Conservation (phyloP, 2,329 filamentous ascomycete genomes). For the Ramularia endophylla region DNA sequence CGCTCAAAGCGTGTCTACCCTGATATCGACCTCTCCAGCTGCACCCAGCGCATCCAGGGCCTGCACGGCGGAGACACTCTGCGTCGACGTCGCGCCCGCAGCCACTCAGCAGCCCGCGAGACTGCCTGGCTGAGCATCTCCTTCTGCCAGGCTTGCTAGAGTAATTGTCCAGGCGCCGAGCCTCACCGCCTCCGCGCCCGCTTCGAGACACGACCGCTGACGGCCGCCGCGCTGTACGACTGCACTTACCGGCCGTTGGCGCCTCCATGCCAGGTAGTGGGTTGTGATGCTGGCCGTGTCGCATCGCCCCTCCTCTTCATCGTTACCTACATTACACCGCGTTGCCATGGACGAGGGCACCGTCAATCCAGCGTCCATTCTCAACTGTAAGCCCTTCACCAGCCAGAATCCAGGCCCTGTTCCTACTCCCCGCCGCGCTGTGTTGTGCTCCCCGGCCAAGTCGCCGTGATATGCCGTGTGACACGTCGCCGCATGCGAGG, state of each 20-base stretch:
- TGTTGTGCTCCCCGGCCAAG: too few species aligned
- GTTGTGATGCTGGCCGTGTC: constrained; percentile 35
- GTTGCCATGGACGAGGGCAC: constrained; percentile 64
- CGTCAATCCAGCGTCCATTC: constrained; percentile 63
- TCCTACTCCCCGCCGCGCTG: too few species aligned
- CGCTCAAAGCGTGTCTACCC: constrained; percentile 1
- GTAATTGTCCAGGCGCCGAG: neutral
- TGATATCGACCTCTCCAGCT: constrained; percentile 1
- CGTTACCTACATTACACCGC: constrained; percentile 25
- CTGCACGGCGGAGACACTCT: too few species aligned
- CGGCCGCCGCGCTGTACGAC: constrained; percentile 21
- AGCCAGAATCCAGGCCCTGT: too few species aligned
- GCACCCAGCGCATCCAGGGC: constrained; percentile 18
- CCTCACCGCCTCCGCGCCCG: constrained; percentile 26
- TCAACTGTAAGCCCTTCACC: neutral
- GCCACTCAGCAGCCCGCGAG: too few species aligned
- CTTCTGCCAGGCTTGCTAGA: too few species aligned
- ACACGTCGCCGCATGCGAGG: constrained; percentile 15
- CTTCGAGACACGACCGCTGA: constrained; percentile 17
- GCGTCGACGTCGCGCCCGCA: too few species aligned
- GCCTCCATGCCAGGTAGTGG: constrained; percentile 22
- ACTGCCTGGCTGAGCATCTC: too few species aligned
- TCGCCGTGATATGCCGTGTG: constrained; percentile 9
- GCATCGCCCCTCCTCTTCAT: constrained; percentile 25
- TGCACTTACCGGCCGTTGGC: constrained; percentile 11